Conservation (phyloP, 371 early-diverging fungal species). For the Fennellomyces sp. region DNA sequence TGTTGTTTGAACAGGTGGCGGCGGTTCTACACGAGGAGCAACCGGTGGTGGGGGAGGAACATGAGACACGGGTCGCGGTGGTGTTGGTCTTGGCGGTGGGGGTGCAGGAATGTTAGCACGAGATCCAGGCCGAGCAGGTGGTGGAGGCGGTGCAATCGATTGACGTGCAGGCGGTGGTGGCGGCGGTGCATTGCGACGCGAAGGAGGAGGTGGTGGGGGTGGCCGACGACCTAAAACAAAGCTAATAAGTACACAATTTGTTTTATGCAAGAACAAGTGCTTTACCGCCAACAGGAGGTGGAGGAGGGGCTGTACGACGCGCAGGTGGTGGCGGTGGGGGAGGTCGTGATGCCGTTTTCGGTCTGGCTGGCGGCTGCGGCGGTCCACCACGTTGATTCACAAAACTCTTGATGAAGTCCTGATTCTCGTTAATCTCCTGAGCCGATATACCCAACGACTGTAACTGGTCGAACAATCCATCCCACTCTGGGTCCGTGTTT, state of each 20-base stretch:
- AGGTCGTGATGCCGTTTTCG: conserved; percentile 19
- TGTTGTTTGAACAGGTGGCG: background rate
- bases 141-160: conserved; percentile 26
- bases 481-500: conserved; percentile 86
- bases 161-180: conserved; percentile 22
- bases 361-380: conserved; percentile 20
- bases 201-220: conserved; percentile 40
- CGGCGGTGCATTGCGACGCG: conserved; percentile 10
- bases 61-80: conserved; percentile 13
- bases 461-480: conserved; percentile 57
- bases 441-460: conserved; percentile 48
- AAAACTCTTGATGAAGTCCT: conserved; percentile 51
- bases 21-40: conserved; percentile 5
- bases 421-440: conserved; percentile 43
- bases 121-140: conserved; percentile 19
- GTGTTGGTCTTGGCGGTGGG: conserved; percentile 10
- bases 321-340: conserved; percentile 44
- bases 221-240: conserved; percentile 38
- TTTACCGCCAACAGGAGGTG: conserved; percentile 42
- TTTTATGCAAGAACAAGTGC: background rate
- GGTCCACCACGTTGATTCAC: conserved; percentile 44
- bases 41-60: conserved; percentile 11
- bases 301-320: conserved; percentile 26
- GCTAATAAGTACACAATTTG: background rate
- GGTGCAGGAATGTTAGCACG: background rate